A percentile compares a stretch with the other conserved stretches of the same genome.
phyloP scores from a whole-genome alignment of 2,329 filamentous ascomycete genomes.

The Paraconiothyrium sp. region DNA sequence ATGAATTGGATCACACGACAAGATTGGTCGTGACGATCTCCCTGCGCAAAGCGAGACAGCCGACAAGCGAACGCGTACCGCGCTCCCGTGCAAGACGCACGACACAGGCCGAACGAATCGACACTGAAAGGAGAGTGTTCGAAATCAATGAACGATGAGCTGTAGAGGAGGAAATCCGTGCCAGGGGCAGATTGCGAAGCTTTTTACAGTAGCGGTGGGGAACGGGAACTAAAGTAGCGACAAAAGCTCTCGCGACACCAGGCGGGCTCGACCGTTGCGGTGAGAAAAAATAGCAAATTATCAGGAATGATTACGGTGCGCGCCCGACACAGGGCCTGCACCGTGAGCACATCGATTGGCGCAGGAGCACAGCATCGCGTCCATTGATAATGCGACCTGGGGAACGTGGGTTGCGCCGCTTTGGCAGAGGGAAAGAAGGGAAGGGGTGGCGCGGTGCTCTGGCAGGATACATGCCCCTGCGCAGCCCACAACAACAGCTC shows the following conservation, averaged over 20 bases:
- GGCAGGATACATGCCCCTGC: constrained; percentile 16
- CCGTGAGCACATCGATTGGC: constrained; percentile 8
- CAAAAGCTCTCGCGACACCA: constrained; percentile 9
- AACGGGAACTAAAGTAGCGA: constrained; percentile 16
- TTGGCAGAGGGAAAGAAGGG: constrained; percentile 2
- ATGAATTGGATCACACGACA: constrained; percentile 3
- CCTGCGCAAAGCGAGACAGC: constrained; percentile 2
- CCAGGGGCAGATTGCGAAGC: constrained; percentile 11
- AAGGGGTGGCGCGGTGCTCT: constrained; percentile 3
- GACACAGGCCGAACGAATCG: constrained; percentile 8
- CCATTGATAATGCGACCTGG: constrained; percentile 14
- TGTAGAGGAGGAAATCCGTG: background rate
- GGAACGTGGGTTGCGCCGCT: constrained; percentile 9
- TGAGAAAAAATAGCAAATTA: constrained; percentile 11
- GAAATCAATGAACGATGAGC: constrained; percentile 2
- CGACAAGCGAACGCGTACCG: constrained; percentile 13
- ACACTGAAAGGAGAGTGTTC: background rate
- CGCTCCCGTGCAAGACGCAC: constrained; percentile 15
- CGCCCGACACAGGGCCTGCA: constrained; percentile 6
- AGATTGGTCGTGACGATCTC: background rate
- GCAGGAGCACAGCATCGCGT: constrained; percentile 3
- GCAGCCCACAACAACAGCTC: constrained; percentile 3
- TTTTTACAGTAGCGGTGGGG: constrained; percentile 13
- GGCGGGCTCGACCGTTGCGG: constrained; percentile 11
- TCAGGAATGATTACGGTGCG: constrained; percentile 1